These are phyloP conservation scores for Microdochium bolleyi DNA, from an alignment of 2,329 filamentous ascomycete genomes.

Conservation along the genomic window DNA sequence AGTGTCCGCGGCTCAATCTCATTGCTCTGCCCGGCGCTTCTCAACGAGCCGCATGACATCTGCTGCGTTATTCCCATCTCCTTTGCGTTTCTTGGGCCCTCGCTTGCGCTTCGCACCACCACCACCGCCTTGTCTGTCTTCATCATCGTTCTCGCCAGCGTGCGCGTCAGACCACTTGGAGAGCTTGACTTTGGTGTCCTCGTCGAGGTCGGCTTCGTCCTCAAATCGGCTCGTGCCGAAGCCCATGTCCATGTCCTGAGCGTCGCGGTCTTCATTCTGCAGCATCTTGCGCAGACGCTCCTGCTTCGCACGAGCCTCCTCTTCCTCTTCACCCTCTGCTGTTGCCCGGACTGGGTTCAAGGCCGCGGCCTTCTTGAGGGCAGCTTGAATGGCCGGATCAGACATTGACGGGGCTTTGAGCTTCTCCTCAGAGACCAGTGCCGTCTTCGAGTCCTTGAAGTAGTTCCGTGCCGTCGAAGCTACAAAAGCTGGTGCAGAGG, in stretches of 20 bases:
- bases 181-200: constrained; percentile 53
- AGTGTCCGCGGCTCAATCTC: constrained; percentile 2
- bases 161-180: constrained; percentile 41
- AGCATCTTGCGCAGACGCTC: constrained; percentile 70
- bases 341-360: constrained; percentile 40
- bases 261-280: constrained; percentile 65
- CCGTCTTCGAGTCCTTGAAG: constrained; percentile 51
- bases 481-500: constrained; percentile 17
- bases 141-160: constrained; percentile 38
- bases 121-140: constrained; percentile 35
- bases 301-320: constrained; percentile 47
- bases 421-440: constrained; percentile 43
- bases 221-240: constrained; percentile 84
- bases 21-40: constrained; percentile 33
- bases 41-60: constrained; percentile 79
- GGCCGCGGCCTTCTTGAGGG: constrained; percentile 74
- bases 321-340: constrained; percentile 27
- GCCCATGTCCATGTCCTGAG: constrained; percentile 88
- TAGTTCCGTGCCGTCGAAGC: constrained; percentile 44
- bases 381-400: constrained; percentile 74
- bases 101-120: constrained; percentile 55
- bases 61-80: constrained; percentile 67
- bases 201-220: constrained; percentile 78
- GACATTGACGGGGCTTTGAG: constrained; percentile 48
- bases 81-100: constrained; percentile 67